These are phyloP conservation scores for Russula brevipes DNA, from an alignment of 768 basidiomycete genomes.

Conservation along the genomic window DNA sequence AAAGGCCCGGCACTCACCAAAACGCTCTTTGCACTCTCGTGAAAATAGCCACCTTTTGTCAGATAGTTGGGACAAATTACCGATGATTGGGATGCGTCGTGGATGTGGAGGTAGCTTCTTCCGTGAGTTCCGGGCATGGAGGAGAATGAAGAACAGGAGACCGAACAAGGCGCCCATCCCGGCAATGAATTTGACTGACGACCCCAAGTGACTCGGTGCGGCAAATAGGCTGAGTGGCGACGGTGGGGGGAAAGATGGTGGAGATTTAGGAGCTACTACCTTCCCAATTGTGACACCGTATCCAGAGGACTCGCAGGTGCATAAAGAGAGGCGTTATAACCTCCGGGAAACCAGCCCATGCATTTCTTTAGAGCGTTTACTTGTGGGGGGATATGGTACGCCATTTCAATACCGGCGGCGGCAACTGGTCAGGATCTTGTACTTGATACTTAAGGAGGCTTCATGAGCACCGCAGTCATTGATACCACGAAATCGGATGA, in stretches of 20 bases:
- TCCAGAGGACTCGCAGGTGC: not conserved
- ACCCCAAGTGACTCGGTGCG: no score
- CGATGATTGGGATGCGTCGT: not conserved
- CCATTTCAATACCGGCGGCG: not conserved
- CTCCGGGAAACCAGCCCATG: not conserved
- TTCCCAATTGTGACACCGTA: no score
- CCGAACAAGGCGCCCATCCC: not conserved
- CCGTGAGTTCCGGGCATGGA: not conserved
- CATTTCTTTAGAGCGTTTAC: not conserved
- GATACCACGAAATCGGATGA: not conserved
- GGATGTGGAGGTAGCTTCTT: not conserved
- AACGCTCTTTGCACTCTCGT: not conserved
- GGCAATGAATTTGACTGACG: no score
- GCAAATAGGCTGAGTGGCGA: not conserved
- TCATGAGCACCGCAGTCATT: not conserved
- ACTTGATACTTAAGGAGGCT: not conserved
- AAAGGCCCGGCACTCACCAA: not conserved
- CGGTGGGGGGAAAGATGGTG: no score
- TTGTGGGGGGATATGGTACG: not conserved
- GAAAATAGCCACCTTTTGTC: not conserved
- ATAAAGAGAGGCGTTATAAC: not conserved
- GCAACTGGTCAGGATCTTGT: not conserved
- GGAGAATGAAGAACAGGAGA: not conserved
- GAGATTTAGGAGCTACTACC: not conserved
- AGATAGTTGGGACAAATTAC: not conserved